phyloP scores from a whole-genome alignment of 177 flowering plant genomes.

The Vitis hybrid region DNA sequence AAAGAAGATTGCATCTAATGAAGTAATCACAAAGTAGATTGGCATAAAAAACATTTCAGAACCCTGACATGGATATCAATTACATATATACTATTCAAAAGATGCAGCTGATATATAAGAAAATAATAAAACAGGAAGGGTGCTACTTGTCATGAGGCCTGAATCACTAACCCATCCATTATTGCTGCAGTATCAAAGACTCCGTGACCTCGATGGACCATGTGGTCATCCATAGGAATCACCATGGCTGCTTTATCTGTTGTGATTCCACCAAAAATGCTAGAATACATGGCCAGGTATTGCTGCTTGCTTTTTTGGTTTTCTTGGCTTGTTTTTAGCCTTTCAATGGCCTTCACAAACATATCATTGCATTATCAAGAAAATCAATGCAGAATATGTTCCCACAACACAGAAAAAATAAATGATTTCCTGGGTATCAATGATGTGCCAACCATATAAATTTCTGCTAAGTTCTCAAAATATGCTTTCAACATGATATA shows the following conservation, averaged over 20 bases:
- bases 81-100: too few relatives aligned
- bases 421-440: too few relatives aligned
- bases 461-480: too few relatives aligned
- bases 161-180: conserved; percentile 60
- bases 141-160: not conserved
- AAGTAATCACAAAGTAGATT: too few relatives aligned
- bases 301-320: conserved; percentile 48
- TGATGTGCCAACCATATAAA: too few relatives aligned
- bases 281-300: conserved; percentile 84
- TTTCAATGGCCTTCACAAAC: conserved; percentile 56
- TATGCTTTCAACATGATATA: too few relatives aligned
- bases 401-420: not conserved
- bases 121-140: not conserved
- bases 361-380: not conserved
- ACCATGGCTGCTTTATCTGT: conserved; percentile 83
- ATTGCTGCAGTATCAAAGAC: conserved; percentile 93
- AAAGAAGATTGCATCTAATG: too few relatives aligned
- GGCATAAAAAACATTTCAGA: too few relatives aligned
- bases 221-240: conserved; percentile 91
- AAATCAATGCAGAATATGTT: not conserved
- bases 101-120: too few relatives aligned
- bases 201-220: conserved; percentile 96
- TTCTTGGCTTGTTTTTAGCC: conserved; percentile 40
- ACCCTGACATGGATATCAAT: too few relatives aligned
- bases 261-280: conserved; percentile 77